Evolutionary conservation across 2,329 filamentous ascomycete genomes (phyloP).

Genomic region (Diplocarpon rosae): DNA sequence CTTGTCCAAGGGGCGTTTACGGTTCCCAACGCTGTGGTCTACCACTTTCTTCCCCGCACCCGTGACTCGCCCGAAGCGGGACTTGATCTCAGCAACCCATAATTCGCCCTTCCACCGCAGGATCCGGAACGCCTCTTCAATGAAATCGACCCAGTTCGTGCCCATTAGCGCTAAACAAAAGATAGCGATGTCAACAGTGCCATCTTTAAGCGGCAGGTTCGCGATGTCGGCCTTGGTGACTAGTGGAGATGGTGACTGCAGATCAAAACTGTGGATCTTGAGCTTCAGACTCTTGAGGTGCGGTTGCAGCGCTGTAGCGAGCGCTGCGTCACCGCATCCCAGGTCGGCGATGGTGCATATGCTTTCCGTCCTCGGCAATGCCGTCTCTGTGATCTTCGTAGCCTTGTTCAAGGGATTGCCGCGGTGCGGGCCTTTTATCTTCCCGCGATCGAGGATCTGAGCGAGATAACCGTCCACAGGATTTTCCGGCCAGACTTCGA

Average conservation of each 20-base stretch:
- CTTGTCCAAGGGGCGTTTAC: conserved; percentile 37
- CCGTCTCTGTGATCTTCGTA: conserved; percentile 4
- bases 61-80: conserved; percentile 62
- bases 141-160: conserved; percentile 94
- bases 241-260: conserved; percentile 63
- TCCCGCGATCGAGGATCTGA: conserved; percentile 58
- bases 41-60: conserved; percentile 40
- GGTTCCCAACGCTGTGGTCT: conserved; percentile 60
- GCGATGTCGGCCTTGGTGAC: conserved; percentile 88
- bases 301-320: conserved; percentile 57
- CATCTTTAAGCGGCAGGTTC: conserved; percentile 63
- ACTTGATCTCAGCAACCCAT: conserved; percentile 96
- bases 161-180: conserved; percentile 98
- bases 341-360: conserved; percentile 77
- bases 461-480: conserved; percentile 80
- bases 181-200: conserved; percentile 72
- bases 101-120: conserved; percentile 90
- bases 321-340: conserved; percentile 82
- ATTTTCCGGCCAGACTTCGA: conserved; percentile 93
- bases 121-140: conserved; percentile 90
- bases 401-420: conserved; percentile 16
- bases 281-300: conserved; percentile 58
- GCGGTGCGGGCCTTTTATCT: conserved; percentile 29
- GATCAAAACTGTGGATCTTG: conserved; percentile 73
- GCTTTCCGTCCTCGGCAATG: conserved; percentile 61